Conservation (phyloP, 345 rosid species). For the Linum lewisii region DNA sequence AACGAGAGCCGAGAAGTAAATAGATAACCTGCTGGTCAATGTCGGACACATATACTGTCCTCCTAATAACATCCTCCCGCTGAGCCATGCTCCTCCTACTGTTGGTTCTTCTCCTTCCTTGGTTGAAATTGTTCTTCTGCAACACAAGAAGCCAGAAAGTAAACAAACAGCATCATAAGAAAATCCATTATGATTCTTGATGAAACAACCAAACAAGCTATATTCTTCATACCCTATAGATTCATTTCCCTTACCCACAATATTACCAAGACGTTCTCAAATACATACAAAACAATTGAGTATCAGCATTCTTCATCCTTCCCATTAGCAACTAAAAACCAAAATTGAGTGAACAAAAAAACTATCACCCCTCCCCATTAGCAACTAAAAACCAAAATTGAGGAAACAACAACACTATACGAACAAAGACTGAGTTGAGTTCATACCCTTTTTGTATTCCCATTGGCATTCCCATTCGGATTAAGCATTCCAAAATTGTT, state of each 20-base stretch:
- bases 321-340: no score
- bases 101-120: slow-evolving; percentile 74
- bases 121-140: slow-evolving; percentile 68
- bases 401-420: no score
- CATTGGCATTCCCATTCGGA: slow-evolving; percentile 42
- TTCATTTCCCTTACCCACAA: slow-evolving; percentile 48
- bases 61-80: slow-evolving; percentile 76
- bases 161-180: neutral
- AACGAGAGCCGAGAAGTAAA: neutral
- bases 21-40: slow-evolving; percentile 57
- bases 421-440: neutral
- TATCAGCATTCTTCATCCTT: no score
- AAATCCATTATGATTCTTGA: no score
- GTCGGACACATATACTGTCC: slow-evolving; percentile 79
- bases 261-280: neutral
- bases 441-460: slow-evolving; percentile 65
- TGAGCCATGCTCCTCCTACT: slow-evolving; percentile 79
- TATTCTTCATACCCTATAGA: neutral
- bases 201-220: neutral
- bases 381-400: no score
- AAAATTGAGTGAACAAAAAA: no score
- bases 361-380: no score
- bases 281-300: no score
- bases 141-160: slow-evolving; percentile 12
- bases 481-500: slow-evolving; percentile 41